A percentile compares a stretch with the other conserved stretches of the same genome.
Evolutionary conservation across 352 stramenopile genomes (phyloP).

Genomic region (Globisporangium apiculatum): DNA sequence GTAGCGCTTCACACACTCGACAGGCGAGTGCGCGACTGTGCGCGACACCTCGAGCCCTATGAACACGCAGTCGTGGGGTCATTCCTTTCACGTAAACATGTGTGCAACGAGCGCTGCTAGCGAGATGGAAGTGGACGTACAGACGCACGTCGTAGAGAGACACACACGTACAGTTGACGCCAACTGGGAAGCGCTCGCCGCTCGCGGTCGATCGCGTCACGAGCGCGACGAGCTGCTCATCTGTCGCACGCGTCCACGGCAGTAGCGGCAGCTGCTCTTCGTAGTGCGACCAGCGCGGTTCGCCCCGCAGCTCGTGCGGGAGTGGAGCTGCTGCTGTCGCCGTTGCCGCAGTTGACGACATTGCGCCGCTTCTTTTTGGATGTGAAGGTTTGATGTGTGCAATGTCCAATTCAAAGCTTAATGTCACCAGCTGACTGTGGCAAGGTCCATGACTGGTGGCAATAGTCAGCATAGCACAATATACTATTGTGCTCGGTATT

Average conservation of each 20-base stretch:
- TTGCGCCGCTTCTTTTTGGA: not conserved
- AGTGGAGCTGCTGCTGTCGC: not conserved
- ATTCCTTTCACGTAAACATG: not conserved
- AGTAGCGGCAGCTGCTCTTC: conserved; percentile 17
- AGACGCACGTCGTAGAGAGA: not conserved
- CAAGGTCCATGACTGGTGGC: no score
- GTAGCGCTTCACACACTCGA: conserved; percentile 81
- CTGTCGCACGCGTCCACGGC: conserved; percentile 37
- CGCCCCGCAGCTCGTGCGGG: conserved; percentile 45
- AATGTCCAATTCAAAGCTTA: not conserved
- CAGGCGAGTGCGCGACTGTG: conserved; percentile 43
- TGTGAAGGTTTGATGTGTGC: not conserved
- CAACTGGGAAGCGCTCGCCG: conserved; percentile 72
- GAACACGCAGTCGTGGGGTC: not conserved
- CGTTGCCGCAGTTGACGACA: not conserved
- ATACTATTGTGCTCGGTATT: no score
- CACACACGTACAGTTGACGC: conserved; percentile 64
- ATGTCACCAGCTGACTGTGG: no score
- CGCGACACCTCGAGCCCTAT: conserved; percentile 66
- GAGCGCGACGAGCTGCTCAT: conserved; percentile 57
- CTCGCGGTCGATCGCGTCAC: conserved; percentile 64
- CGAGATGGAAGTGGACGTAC: no score
- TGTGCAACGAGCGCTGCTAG: no score
- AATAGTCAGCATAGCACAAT: no score
- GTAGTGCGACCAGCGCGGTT: conserved; percentile 67